Evolutionary conservation across 331 rosid species (phyloP).

Genomic region (Pyracantha coccinea): DNA sequence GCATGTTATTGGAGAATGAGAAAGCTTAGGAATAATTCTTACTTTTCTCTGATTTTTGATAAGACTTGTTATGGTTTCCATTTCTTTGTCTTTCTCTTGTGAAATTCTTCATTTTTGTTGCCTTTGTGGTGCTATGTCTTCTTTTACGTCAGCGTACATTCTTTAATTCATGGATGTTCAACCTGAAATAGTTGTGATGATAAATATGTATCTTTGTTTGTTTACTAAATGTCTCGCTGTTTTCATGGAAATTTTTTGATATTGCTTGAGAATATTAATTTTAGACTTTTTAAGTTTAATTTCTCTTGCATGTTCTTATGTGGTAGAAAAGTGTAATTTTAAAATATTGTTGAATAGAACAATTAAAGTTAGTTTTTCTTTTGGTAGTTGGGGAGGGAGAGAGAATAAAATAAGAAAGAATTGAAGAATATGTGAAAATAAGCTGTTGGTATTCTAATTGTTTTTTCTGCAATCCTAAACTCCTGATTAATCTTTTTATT

Average conservation of each 20-base stretch:
- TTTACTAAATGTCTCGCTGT: not conserved
- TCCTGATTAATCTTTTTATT: not conserved
- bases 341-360: not conserved
- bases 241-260: not conserved
- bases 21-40: not conserved
- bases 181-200: not conserved
- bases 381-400: not conserved
- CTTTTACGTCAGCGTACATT: not conserved
- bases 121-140: not conserved
- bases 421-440: not conserved
- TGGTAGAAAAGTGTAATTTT: not conserved
- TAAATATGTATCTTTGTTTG: not conserved
- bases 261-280: not conserved
- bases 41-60: not conserved
- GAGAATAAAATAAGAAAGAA: not conserved
- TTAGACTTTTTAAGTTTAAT: not conserved
- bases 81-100: not conserved
- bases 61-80: not conserved
- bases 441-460: slow-evolving; percentile 9
- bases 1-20: not conserved
- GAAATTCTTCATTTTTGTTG: not conserved
- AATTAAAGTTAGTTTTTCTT: not conserved
- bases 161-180: not conserved
- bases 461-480: slow-evolving; percentile 14
- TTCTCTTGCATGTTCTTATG: not conserved